Evolutionary conservation across 2,329 filamentous ascomycete species (phyloP), one percentile per base, ranked within the genome.

Genomic region (Emericellopsis cladophorae): DNA sequence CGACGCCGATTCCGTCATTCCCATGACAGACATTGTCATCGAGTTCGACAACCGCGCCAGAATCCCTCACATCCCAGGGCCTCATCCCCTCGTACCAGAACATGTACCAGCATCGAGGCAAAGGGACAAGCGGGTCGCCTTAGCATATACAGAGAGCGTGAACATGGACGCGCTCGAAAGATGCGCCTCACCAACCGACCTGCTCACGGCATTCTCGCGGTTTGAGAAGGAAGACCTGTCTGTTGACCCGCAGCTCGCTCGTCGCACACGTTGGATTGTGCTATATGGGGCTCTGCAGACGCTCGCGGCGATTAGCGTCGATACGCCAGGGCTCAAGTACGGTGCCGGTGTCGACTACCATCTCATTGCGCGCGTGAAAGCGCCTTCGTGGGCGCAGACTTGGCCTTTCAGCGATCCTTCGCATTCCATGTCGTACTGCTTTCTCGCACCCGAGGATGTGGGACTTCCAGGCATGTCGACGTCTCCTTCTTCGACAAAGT

Each of bases 21-120:
- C 76, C 2, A 68, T 84, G 47, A 81, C 77, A 0, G 78, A 83
- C 48, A 72, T 84, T 55, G 61, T 84, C 4, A 65, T 81, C 42
- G 68, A 72, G 42, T 84, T 76, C 46, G 80, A 84, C 57, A 79
- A 73, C 45, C 68, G 66, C 40, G 63, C 75, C 47, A 67, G 70
- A 7, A 80, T 75, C 51, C 79, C 79, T 4, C 77, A 82, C 45
- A 74, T 84, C 36, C 74, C 80, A 1, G 72, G 81, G 44, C 79
- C 81, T 0, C 82, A 79, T 46, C 78, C 80, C 1, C 58, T 83
- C 1, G 65, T 83, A 4, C 80, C 81, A 2, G 64, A 72, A 35
- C 67, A 68, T 0, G 65, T 68, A 26, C 55, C 62, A 2, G 9
- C 21, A 21, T 32, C 34, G 33, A 35, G 21, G 22, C 61, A 57